Conservation (phyloP, 106 monocot species). For the Triglochin maritima region DNA sequence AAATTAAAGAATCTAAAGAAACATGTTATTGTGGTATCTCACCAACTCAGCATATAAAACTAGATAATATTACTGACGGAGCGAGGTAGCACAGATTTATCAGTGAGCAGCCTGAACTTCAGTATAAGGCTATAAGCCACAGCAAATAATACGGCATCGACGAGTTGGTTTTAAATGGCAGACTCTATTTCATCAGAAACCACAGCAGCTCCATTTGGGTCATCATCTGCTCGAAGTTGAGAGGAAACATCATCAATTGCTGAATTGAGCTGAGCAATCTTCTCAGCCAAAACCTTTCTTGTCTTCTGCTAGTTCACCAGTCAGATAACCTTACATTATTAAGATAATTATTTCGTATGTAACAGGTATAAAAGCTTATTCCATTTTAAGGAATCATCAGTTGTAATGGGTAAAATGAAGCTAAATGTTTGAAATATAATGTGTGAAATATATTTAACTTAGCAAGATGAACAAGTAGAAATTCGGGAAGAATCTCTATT, state of each 20-base stretch:
- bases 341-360: neutral
- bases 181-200: slow-evolving; percentile 55
- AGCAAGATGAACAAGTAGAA: too few relatives aligned
- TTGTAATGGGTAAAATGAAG: too few relatives aligned
- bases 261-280: slow-evolving; percentile 66
- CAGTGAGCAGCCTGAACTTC: too few relatives aligned
- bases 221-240: slow-evolving; percentile 53
- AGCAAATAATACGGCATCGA: neutral
- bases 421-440: too few relatives aligned
- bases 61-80: too few relatives aligned
- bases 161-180: slow-evolving; percentile 14
- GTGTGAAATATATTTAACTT: too few relatives aligned
- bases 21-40: too few relatives aligned
- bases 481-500: too few relatives aligned
- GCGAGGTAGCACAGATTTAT: too few relatives aligned
- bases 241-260: slow-evolving; percentile 71
- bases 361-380: neutral
- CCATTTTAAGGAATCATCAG: neutral
- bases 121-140: too few relatives aligned
- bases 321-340: neutral
- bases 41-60: too few relatives aligned
- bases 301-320: slow-evolving; percentile 38
- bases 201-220: slow-evolving; percentile 42
- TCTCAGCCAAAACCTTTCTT: slow-evolving; percentile 45
- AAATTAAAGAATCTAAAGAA: too few relatives aligned